Evolutionary conservation across 768 basidiomycete species (phyloP).

Genomic region (Mycena olivaceomarginata): DNA sequence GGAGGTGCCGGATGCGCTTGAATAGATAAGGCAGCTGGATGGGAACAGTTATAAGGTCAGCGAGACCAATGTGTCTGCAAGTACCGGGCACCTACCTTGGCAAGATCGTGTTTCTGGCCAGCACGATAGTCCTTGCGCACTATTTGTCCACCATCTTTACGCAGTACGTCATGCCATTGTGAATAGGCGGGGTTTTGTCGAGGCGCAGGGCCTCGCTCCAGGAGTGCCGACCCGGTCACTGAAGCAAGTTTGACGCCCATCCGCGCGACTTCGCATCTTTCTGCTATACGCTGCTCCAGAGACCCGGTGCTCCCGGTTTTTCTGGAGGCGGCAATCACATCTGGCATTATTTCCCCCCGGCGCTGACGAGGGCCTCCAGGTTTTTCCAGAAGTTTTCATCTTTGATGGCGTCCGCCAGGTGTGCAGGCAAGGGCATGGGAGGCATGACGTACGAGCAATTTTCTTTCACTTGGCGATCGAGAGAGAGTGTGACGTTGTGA

Average conservation of each 20-base stretch:
- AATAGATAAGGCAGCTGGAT: conserved; percentile 49
- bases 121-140: conserved; percentile 30
- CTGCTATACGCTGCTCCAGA: conserved; percentile 26
- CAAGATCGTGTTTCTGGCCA: not conserved
- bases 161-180: conserved; percentile 48
- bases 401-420: no score
- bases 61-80: not conserved
- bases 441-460: no score
- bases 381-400: no score
- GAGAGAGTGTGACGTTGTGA: no score
- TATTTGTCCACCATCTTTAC: conserved; percentile 25
- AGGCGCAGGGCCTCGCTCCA: conserved; percentile 36
- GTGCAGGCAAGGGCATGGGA: no score
- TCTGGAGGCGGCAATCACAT: conserved; percentile 3
- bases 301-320: conserved; percentile 13
- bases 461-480: no score
- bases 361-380: no score
- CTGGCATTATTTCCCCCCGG: not conserved
- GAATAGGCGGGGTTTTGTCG: conserved; percentile 46
- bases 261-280: conserved; percentile 16
- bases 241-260: conserved; percentile 17
- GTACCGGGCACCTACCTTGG: not conserved
- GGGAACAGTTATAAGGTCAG: not conserved
- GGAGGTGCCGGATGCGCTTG: conserved; percentile 48
- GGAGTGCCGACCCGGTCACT: not conserved